These are phyloP conservation scores for Pseudodiploospora longispora DNA, from an alignment of 2,329 filamentous ascomycete genomes.

Conservation along the genomic window DNA sequence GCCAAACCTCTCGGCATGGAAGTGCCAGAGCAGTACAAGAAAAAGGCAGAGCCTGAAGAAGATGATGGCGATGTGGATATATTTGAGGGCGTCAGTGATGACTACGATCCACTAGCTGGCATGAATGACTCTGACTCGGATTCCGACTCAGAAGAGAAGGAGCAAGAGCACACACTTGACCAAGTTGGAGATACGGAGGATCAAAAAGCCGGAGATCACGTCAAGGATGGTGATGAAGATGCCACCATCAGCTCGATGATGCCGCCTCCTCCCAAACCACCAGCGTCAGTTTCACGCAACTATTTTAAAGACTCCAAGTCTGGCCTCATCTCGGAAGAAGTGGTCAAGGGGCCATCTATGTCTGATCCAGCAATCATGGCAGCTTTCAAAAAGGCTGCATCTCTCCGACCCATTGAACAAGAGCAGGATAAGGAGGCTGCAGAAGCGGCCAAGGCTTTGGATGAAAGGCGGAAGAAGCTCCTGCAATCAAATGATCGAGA, in stretches of 20 bases:
- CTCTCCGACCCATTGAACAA: conserved; percentile 43
- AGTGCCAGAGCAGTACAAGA: conserved; percentile 50
- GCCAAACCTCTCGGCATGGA: conserved; percentile 57
- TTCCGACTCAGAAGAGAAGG: conserved; percentile 35
- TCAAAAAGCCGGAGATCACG: conserved; percentile 6
- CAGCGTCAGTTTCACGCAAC: conserved; percentile 38
- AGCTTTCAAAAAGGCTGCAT: conserved; percentile 76
- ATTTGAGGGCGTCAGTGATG: conserved; percentile 57
- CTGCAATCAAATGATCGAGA: conserved; percentile 69
- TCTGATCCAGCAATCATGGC: conserved; percentile 73
- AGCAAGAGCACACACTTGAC: conserved; percentile 13
- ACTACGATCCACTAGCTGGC: conserved; percentile 59
- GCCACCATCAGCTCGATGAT: conserved; percentile 29
- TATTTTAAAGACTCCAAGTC: conserved; percentile 56
- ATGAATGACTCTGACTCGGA: conserved; percentile 39
- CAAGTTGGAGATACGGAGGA: conserved; percentile 13
- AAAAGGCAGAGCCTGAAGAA: conserved; percentile 37
- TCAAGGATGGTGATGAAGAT: conserved; percentile 13
- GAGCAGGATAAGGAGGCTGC: conserved; percentile 29
- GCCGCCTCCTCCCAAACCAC: conserved; percentile 34
- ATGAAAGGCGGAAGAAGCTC: conserved; percentile 66
- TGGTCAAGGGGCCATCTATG: conserved; percentile 45
- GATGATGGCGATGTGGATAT: conserved; percentile 54
- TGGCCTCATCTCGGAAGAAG: conserved; percentile 44
- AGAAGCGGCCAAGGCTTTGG: conserved; percentile 45